phyloP scores from a whole-genome alignment of 2,329 filamentous ascomycete species.

The Eutypa lata region DNA sequence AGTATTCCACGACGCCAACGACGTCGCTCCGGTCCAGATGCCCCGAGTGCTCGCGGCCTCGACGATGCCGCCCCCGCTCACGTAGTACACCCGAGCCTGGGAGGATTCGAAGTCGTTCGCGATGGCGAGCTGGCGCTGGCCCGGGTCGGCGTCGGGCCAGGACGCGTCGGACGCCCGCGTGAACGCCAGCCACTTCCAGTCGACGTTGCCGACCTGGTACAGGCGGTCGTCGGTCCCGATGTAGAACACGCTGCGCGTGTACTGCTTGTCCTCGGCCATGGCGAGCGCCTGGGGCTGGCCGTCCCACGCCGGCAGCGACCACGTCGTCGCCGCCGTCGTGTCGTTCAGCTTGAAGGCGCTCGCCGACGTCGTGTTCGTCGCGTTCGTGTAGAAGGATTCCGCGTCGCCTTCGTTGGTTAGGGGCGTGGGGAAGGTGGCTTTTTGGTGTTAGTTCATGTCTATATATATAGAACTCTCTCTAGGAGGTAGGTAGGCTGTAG shows the following conservation, averaged over 20 bases:
- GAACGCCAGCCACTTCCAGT: conserved; percentile 24
- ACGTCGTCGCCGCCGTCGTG: conserved; percentile 16
- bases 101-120: conserved; percentile 21
- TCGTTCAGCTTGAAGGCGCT: conserved; percentile 12
- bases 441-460: not conserved
- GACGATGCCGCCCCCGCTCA: conserved; percentile 26
- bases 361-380: conserved; percentile 23
- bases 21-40: conserved; percentile 25
- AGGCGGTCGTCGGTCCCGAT: conserved; percentile 33
- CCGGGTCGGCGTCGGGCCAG: conserved; percentile 22
- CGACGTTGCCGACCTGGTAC: conserved; percentile 26
- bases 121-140: conserved; percentile 28
- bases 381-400: conserved; percentile 1
- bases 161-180: conserved; percentile 13
- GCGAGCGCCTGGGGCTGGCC: conserved; percentile 26
- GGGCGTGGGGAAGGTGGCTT: conserved; percentile 32
- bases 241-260: conserved; percentile 33
- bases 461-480: not conserved
- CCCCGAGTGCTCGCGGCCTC: conserved; percentile 27
- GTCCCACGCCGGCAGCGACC: conserved; percentile 29
- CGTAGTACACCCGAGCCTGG: conserved; percentile 32
- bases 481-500: too few species aligned
- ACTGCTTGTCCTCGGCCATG: conserved; percentile 24
- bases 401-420: conserved; percentile 19
- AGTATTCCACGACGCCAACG: conserved; percentile 22